These are phyloP conservation scores for Phialophora tarda DNA, from an alignment of 2,329 filamentous ascomycete genomes.

Conservation along the genomic window DNA sequence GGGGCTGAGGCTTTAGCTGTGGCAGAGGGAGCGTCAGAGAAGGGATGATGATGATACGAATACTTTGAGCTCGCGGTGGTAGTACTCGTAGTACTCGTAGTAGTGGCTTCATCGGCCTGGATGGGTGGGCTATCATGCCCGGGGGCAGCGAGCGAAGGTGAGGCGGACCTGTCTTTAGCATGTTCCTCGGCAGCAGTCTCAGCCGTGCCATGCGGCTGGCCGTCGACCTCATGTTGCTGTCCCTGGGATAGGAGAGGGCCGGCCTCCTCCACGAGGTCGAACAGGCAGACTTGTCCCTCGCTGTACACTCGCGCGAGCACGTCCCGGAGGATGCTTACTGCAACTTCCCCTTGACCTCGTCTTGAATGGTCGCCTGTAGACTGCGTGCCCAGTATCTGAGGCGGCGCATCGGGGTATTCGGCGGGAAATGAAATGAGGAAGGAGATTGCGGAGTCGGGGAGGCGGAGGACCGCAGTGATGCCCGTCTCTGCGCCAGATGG, in stretches of 20 bases:
- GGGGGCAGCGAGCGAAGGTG: constrained; percentile 9
- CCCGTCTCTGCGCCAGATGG: constrained; percentile 4
- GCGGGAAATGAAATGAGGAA: constrained; percentile 70
- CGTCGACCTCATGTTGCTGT: constrained; percentile 46
- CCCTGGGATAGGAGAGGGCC: constrained; percentile 61
- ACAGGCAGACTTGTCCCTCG: constrained; percentile 81
- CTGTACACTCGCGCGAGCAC: constrained; percentile 72
- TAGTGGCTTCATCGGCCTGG: not conserved
- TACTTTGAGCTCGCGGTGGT: not conserved
- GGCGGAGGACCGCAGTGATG: constrained; percentile 68
- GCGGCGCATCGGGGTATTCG: constrained; percentile 76
- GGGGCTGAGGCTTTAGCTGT: constrained; percentile 35
- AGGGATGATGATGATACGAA: not conserved
- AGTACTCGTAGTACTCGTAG: too few relatives aligned
- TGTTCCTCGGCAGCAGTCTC: constrained; percentile 17
- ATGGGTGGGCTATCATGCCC: not conserved
- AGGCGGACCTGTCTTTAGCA: constrained; percentile 38
- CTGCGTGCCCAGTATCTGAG: constrained; percentile 76
- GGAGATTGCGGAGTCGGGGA: constrained; percentile 60
- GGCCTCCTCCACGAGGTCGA: constrained; percentile 79
- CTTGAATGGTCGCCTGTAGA: constrained; percentile 72
- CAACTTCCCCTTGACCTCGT: constrained; percentile 70
- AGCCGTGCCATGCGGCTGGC: constrained; percentile 36
- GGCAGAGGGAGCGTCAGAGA: constrained; percentile 2
- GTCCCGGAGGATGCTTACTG: constrained; percentile 71